A percentile compares a stretch with the other conserved stretches of the same genome.
Evolutionary conservation across 345 rosid species (phyloP).

Genomic region (Euphorbia peplus): DNA sequence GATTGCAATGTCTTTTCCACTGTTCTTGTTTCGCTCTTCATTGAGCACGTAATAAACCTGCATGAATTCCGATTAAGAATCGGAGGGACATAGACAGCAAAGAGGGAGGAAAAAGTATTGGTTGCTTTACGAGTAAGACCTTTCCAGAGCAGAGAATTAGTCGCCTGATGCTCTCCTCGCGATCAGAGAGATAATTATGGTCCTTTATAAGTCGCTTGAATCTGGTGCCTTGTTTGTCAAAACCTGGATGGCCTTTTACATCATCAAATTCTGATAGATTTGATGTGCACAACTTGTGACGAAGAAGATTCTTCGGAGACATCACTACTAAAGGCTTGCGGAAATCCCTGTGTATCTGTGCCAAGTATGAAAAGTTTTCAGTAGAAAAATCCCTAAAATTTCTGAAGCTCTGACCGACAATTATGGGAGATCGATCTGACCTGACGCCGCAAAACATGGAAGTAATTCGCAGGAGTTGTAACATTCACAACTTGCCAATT

Average conservation of each 20-base stretch:
- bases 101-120: too few relatives aligned
- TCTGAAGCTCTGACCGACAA: not conserved
- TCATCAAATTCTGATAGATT: slow-evolving; percentile 93
- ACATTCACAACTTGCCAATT: slow-evolving; percentile 88
- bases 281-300: slow-evolving; percentile 89
- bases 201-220: slow-evolving; percentile 91
- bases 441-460: slow-evolving; percentile 82
- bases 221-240: slow-evolving; percentile 94
- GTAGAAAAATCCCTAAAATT: not conserved
- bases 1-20: slow-evolving; percentile 59
- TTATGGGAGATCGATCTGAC: slow-evolving; percentile 26
- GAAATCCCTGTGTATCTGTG: slow-evolving; percentile 79
- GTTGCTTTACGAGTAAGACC: slow-evolving; percentile 24
- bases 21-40: slow-evolving; percentile 52
- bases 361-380: not conserved
- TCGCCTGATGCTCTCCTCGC: slow-evolving; percentile 82
- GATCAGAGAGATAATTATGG: slow-evolving; percentile 71
- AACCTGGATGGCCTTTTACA: slow-evolving; percentile 92
- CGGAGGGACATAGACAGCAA: too few relatives aligned
- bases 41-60: slow-evolving; percentile 58
- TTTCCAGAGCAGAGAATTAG: slow-evolving; percentile 92
- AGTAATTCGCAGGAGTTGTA: slow-evolving; percentile 85
- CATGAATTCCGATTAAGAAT: too few relatives aligned
- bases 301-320: slow-evolving; percentile 89
- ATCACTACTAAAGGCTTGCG: slow-evolving; percentile 86